phyloP scores from a whole-genome alignment of 2,329 filamentous ascomycete species.

The Harringtonia aguacate region DNA sequence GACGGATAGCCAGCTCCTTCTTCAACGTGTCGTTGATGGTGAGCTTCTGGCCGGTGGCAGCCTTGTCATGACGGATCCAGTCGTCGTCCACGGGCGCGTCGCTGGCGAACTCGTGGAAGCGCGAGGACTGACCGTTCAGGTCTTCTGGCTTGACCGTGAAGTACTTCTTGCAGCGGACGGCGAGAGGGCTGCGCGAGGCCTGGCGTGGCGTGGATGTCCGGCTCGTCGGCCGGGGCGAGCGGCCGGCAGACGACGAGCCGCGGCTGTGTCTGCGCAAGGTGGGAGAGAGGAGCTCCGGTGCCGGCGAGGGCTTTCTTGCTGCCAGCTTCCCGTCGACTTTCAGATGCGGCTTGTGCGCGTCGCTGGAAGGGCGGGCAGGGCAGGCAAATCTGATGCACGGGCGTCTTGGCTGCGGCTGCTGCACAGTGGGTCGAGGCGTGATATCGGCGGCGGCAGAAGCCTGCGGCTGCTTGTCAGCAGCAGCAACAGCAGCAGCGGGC shows the following conservation, averaged over 20 bases:
- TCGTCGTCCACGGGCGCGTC: conserved; percentile 75
- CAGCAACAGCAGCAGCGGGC: conserved; percentile 19
- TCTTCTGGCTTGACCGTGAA: conserved; percentile 40
- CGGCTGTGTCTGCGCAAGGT: conserved; percentile 17
- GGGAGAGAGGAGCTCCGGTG: conserved; percentile 19
- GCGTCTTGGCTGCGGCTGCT: conserved; percentile 34
- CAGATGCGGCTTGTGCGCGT: conserved; percentile 23
- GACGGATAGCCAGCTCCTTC: conserved; percentile 82
- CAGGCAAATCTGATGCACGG: conserved; percentile 69
- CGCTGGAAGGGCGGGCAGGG: conserved; percentile 38
- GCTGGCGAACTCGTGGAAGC: conserved; percentile 87
- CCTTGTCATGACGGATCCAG: conserved; percentile 67
- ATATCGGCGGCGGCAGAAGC: not conserved
- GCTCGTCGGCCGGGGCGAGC: conserved; percentile 7
- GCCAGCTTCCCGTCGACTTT: conserved; percentile 11
- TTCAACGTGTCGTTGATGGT: conserved; percentile 83
- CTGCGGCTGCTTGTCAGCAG: not conserved
- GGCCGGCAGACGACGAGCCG: conserved; percentile 5
- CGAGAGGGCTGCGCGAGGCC: conserved; percentile 25
- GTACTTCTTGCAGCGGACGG: conserved; percentile 31
- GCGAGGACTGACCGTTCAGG: conserved; percentile 43
- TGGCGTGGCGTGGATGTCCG: conserved; percentile 23
- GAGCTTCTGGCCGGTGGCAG: conserved; percentile 52
- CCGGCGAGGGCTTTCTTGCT: conserved; percentile 12
- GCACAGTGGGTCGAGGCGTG: conserved; percentile 15